Evolutionary conservation across 1,284 basidiomycete genomes (phyloP).

Genomic region (Cutaneotrichosporon spelunceum): DNA sequence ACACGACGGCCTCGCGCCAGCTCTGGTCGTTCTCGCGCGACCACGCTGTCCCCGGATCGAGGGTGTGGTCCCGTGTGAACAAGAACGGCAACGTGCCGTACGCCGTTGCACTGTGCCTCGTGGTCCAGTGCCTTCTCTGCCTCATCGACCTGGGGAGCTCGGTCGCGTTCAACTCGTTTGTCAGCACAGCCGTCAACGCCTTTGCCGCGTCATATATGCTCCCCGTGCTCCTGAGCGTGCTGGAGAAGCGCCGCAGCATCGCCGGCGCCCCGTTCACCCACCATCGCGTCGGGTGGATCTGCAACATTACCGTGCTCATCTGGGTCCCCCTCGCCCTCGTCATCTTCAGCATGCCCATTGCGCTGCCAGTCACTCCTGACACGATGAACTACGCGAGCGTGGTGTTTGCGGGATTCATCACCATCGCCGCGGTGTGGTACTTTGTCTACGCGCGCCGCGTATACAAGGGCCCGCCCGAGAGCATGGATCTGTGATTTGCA

Average conservation of each 20-base stretch:
- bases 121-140: constrained; percentile 22
- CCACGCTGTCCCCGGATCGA: constrained; percentile 22
- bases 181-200: constrained; percentile 21
- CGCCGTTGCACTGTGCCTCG: constrained; percentile 18
- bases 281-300: constrained; percentile 11
- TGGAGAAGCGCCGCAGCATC: constrained; percentile 14
- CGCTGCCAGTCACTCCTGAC: constrained; percentile 45
- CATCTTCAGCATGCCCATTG: constrained; percentile 38
- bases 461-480: constrained; percentile 34
- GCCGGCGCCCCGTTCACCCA: constrained; percentile 12
- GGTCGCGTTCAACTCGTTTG: constrained; percentile 26
- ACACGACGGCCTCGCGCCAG: constrained; percentile 19
- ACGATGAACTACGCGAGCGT: constrained; percentile 54
- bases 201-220: constrained; percentile 21
- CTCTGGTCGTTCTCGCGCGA: constrained; percentile 25
- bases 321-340: constrained; percentile 21
- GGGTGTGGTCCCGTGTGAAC: constrained; percentile 19
- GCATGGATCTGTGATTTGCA: neutral
- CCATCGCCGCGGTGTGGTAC: constrained; percentile 49
- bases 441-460: constrained; percentile 40
- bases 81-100: constrained; percentile 21
- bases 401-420: constrained; percentile 47
- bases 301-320: constrained; percentile 19
- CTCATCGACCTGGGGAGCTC: constrained; percentile 26
- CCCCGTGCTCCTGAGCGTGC: constrained; percentile 18